A percentile compares a stretch with the other conserved stretches of the same genome.
Conservation (phyloP, 2,329 filamentous ascomycete genomes). For the Ophiocordyceps camponoti-leonardi region DNA sequence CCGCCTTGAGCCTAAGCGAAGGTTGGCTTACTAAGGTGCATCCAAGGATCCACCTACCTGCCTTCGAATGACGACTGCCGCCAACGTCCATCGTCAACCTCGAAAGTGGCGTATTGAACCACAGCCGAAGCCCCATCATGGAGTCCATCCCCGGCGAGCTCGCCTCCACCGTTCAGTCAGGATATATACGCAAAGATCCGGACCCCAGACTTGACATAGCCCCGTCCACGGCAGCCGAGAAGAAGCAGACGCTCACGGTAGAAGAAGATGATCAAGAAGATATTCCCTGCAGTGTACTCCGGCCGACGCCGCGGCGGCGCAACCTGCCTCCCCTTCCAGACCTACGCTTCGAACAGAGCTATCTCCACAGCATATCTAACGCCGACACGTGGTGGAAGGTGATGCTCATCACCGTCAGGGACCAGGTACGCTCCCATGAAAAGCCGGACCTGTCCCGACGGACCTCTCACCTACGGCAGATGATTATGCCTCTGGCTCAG, state of each 20-base stretch:
- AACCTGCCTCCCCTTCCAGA: slow-evolving; percentile 58
- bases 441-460: too few species aligned
- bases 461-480: slow-evolving; percentile 24
- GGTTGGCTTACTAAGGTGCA: too few species aligned
- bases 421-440: slow-evolving; percentile 49
- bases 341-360: slow-evolving; percentile 94
- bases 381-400: slow-evolving; percentile 69
- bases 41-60: too few species aligned
- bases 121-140: slow-evolving; percentile 18
- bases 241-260: slow-evolving; percentile 20
- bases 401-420: slow-evolving; percentile 66
- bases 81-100: too few species aligned
- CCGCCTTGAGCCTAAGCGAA: too few species aligned
- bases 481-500: slow-evolving; percentile 75
- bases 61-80: too few species aligned
- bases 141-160: slow-evolving; percentile 46
- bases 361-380: slow-evolving; percentile 70
- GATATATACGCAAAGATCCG: slow-evolving; percentile 57
- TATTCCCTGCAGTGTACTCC: slow-evolving; percentile 49
- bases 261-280: slow-evolving; percentile 41
- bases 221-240: slow-evolving; percentile 57
- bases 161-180: slow-evolving; percentile 65
- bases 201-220: slow-evolving; percentile 62
- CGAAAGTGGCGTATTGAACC: not conserved
- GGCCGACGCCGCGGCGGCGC: slow-evolving; percentile 27